A percentile compares a stretch with the other conserved stretches of the same genome.
Evolutionary conservation across 2,329 filamentous ascomycete genomes (phyloP).

Genomic region (Tolypocladium album): DNA sequence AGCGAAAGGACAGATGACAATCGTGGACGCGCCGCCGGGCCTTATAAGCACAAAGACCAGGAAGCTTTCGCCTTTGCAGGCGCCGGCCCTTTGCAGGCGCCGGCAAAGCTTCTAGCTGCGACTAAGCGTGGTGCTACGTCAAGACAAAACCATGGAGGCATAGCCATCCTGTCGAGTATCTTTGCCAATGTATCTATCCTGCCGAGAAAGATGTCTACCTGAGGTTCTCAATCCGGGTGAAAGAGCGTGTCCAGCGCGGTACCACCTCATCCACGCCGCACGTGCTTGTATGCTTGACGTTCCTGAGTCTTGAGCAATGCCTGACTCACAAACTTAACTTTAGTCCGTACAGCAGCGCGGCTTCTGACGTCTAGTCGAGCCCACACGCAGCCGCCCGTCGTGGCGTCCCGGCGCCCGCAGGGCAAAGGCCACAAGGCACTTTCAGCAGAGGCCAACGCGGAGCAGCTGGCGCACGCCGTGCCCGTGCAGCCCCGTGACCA

Average conservation of each 20-base stretch:
- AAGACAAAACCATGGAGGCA: not conserved
- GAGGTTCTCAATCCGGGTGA: too few relatives aligned
- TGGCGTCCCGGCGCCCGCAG: not conserved
- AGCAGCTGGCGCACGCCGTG: not conserved
- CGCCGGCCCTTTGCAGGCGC: not conserved
- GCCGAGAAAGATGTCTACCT: too few relatives aligned
- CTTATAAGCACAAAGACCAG: not conserved
- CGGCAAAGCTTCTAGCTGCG: not conserved
- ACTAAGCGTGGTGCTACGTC: not conserved
- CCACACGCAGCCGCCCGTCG: not conserved
- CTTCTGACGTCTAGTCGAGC: not conserved
- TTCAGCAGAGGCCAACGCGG: not conserved
- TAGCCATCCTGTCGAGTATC: too few relatives aligned
- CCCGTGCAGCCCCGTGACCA: not conserved
- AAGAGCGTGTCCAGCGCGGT: too few relatives aligned
- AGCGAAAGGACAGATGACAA: not conserved
- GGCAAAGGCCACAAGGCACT: not conserved
- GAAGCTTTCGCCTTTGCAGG: not conserved
- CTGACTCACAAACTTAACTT: not conserved
- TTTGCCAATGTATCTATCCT: too few relatives aligned
- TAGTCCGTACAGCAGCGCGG: not conserved
- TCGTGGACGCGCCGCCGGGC: not conserved
- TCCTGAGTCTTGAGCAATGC: not conserved
- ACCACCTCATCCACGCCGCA: too few relatives aligned
- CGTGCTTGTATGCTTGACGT: not conserved